These are phyloP conservation scores for Microdochium bolleyi DNA, from an alignment of 2,329 filamentous ascomycete species.

Conservation along the genomic window DNA sequence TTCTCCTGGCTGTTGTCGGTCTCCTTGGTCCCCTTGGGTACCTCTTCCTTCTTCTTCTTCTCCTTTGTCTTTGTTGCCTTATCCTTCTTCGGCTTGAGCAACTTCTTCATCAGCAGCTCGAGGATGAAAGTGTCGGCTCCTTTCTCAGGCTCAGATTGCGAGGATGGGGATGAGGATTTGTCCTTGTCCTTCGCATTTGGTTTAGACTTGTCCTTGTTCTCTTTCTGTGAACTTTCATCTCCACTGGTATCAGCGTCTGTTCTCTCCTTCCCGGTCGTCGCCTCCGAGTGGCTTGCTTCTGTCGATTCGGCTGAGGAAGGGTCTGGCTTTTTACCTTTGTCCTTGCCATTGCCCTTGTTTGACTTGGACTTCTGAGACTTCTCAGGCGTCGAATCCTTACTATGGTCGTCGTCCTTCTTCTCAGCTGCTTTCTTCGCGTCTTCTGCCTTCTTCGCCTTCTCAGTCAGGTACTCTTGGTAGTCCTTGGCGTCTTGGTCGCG, in stretches of 20 bases:
- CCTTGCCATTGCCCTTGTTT: not conserved
- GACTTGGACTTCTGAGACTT: not conserved
- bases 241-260: not conserved
- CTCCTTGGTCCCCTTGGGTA: conserved; percentile 2
- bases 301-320: not conserved
- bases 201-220: not conserved
- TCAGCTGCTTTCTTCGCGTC: not conserved
- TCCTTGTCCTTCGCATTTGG: not conserved
- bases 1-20: too few species aligned
- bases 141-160: not conserved
- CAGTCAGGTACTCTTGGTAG: not conserved
- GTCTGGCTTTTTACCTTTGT: not conserved
- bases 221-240: not conserved
- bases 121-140: not conserved
- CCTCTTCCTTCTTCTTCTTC: conserved; percentile 3
- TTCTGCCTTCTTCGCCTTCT: conserved; percentile 1
- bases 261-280: not conserved
- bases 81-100: not conserved
- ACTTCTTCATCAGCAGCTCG: not conserved
- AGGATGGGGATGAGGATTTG: not conserved
- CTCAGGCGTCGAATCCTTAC: not conserved
- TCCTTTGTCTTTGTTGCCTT: not conserved
- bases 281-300: not conserved
- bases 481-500: not conserved
- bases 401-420: not conserved